These are phyloP conservation scores for Dicorynia guianensis DNA, from an alignment of 306 rosid species.

Conservation along the genomic window DNA sequence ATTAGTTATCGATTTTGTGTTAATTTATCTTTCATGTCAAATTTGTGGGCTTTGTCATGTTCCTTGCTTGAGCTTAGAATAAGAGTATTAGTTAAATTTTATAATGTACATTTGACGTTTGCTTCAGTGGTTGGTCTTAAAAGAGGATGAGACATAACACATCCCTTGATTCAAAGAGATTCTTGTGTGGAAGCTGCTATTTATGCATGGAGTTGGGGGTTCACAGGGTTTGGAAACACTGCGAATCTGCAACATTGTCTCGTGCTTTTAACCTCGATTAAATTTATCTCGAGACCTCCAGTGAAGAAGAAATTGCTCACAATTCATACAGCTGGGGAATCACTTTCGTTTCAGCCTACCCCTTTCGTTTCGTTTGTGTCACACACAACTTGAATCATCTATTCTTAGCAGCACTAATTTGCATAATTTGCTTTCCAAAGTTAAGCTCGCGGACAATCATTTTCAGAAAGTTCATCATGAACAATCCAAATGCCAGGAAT, in stretches of 20 bases:
- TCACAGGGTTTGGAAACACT: not conserved
- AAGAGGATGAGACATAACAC: not conserved
- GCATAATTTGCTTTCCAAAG: constrained; percentile 29
- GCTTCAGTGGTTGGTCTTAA: not conserved
- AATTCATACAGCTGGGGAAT: too few species aligned
- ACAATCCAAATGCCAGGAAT: constrained; percentile 20
- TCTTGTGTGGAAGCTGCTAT: not conserved
- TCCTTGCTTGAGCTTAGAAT: constrained; percentile 42
- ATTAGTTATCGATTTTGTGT: constrained; percentile 34
- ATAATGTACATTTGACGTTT: constrained; percentile 44
- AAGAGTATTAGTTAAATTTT: constrained; percentile 43
- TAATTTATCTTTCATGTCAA: constrained; percentile 53
- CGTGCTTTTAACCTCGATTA: not conserved
- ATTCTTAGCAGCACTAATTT: constrained; percentile 7
- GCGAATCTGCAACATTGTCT: constrained; percentile 26
- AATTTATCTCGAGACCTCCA: too few species aligned
- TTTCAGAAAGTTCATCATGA: constrained; percentile 28
- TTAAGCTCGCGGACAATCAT: constrained; percentile 2
- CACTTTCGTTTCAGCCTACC: too few species aligned
- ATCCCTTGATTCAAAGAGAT: not conserved
- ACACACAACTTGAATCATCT: not conserved
- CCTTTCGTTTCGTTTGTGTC: too few species aligned
- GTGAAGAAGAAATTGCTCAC: too few species aligned
- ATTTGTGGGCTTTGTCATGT: constrained; percentile 45
- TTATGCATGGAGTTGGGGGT: not conserved